phyloP scores from a whole-genome alignment of 495 filamentous ascomycete genomes.

The Penicillium crystallinum region DNA sequence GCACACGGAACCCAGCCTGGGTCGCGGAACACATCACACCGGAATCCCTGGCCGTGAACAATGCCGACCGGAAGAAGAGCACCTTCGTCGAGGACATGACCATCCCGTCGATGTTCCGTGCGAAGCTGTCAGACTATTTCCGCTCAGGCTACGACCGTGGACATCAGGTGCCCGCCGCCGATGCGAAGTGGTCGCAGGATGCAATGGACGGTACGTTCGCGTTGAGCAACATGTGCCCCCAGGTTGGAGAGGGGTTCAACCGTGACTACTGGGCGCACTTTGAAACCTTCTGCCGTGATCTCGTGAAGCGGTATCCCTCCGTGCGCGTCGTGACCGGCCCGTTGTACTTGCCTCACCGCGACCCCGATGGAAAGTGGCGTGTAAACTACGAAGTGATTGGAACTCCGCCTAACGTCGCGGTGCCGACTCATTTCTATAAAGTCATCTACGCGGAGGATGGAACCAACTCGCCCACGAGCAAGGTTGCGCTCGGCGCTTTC shows the following conservation, averaged over 20 bases:
- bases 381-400: constrained; percentile 97
- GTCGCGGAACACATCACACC: constrained; percentile 97
- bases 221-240: constrained; percentile 94
- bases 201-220: constrained; percentile 94
- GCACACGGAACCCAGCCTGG: constrained; percentile 89
- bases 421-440: constrained; percentile 99
- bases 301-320: constrained; percentile 75
- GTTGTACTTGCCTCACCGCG: constrained; percentile 78
- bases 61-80: constrained; percentile 80
- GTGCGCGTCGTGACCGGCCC: constrained; percentile 93
- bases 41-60: constrained; percentile 64
- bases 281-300: constrained; percentile 87
- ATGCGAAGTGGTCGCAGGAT: constrained; percentile 89
- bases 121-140: constrained; percentile 85
- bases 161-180: constrained; percentile 88
- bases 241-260: constrained; percentile 97
- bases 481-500: constrained; percentile 88
- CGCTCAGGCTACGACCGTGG: constrained; percentile 75
- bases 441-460: constrained; percentile 93
- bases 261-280: constrained; percentile 98
- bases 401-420: constrained; percentile 85
- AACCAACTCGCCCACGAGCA: constrained; percentile 47
- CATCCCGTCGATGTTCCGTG: constrained; percentile 84
- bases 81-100: constrained; percentile 73
- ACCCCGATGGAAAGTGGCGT: constrained; percentile 88